Evolutionary conservation across 2,329 filamentous ascomycete species (phyloP), one percentile per base, ranked within the genome.

Genomic region (Whalleya microplaca): DNA sequence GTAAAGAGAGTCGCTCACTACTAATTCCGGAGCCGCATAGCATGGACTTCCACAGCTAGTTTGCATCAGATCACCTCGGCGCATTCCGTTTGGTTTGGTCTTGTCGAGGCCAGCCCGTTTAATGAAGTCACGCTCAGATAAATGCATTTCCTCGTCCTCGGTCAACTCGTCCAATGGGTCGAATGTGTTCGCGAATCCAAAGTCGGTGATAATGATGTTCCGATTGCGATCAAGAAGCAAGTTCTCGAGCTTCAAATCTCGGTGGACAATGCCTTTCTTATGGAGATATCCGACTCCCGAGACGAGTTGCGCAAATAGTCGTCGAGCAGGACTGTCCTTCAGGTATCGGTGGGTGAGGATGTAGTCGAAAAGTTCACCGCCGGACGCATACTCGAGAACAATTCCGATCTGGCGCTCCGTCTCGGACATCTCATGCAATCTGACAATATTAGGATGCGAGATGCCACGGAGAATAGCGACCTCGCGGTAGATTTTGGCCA

Each of bases 181-280:
- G 71, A 99, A 99, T 0, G 93, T 98, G 75, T 99, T 99, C 65
- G 95, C 95, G 72, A 99, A 99, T 18, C 95, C 95, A 75, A 99
- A 99, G 76, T 99, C 95, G 16, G 95, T 99, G 71, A 99, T 99
- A 76, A 99, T 99, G 70, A 99, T 98, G 78, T 99, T 99, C 62
- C 92, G 89, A 72, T 99, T 97, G 61, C 94, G 89, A 75, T 99
- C 95, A 49, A 99, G 83, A 40, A 99, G 83, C 67, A 99, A 75
- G 71, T 99, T 99, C 76, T 99, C 95, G 45, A 99, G 82, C 77
- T 99, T 99, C 64, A 99, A 77, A 77, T 99, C 95, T 68, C 95
- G 88, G 73, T 99, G 95, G 14, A 99, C 95, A 65, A 99, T 99
- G 59, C 95, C 95, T 77, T 96, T 98, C 76, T 96, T 97, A 78